These are phyloP conservation scores for Colletotrichum ledebouriae DNA, from an alignment of 2,329 filamentous ascomycete genomes.

Conservation along the genomic window DNA sequence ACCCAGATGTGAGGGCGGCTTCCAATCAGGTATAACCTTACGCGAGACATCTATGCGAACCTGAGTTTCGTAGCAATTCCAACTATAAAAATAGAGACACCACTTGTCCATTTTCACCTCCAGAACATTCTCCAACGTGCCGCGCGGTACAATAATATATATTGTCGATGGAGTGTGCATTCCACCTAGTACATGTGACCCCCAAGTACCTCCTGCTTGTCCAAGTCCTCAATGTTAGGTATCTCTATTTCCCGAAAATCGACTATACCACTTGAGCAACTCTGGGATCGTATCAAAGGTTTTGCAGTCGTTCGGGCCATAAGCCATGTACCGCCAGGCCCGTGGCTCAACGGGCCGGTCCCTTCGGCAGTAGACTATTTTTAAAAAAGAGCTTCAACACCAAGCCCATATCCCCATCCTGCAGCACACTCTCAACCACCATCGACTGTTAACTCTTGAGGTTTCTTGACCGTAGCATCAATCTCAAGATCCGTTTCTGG, in stretches of 20 bases:
- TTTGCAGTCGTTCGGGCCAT: background rate
- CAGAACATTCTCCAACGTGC: too few species aligned
- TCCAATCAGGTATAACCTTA: too few species aligned
- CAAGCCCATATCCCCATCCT: background rate
- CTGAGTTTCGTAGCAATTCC: too few species aligned
- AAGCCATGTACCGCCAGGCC: slow-evolving; percentile 5
- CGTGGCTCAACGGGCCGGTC: background rate
- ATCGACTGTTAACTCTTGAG: background rate
- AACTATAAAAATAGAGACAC: too few species aligned
- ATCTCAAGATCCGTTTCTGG: too few species aligned
- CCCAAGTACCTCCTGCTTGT: background rate
- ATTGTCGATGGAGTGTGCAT: too few species aligned
- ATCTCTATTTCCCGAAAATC: slow-evolving; percentile 1
- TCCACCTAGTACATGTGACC: background rate
- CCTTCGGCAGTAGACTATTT: background rate
- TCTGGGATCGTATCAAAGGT: background rate
- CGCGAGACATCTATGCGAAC: too few species aligned
- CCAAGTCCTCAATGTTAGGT: background rate
- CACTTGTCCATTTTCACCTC: too few species aligned
- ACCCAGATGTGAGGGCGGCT: too few species aligned
- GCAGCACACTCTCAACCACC: background rate
- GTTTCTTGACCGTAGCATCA: background rate
- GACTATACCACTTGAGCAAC: background rate
- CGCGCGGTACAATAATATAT: too few species aligned
- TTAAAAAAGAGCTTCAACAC: background rate